These are phyloP conservation scores for Agaricales sp. DNA, from an alignment of 1,284 basidiomycete genomes.

Conservation along the genomic window DNA sequence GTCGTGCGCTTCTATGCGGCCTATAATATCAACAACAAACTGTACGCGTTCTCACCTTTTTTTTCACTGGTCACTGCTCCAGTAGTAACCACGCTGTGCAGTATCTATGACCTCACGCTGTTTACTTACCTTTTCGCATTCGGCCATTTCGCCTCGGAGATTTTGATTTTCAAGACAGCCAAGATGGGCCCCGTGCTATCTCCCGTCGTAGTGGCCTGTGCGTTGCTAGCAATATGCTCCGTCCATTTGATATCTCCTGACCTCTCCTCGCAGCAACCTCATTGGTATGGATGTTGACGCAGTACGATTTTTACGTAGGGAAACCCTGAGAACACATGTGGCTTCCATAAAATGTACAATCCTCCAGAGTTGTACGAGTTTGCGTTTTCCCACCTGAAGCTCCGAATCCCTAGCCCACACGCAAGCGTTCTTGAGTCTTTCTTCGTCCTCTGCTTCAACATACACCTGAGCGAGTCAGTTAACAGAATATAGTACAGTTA, in stretches of 20 bases:
- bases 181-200: constrained; percentile 55
- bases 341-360: too few relatives aligned
- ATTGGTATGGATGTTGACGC: constrained; percentile 73
- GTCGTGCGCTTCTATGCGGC: constrained; percentile 77
- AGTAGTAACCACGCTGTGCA: too few relatives aligned
- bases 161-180: constrained; percentile 76
- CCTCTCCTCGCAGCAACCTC: constrained; percentile 40
- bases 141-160: constrained; percentile 81
- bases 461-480: too few relatives aligned
- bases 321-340: background rate
- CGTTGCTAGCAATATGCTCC: constrained; percentile 22
- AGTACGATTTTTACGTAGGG: constrained; percentile 63
- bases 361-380: too few relatives aligned
- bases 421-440: too few relatives aligned
- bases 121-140: constrained; percentile 87
- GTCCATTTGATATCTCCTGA: constrained; percentile 1
- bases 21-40: constrained; percentile 74
- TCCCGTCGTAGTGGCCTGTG: constrained; percentile 84
- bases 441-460: too few relatives aligned
- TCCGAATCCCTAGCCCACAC: too few relatives aligned
- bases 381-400: too few relatives aligned
- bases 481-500: too few relatives aligned
- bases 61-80: too few relatives aligned
- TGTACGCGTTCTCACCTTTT: constrained; percentile 38
- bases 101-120: constrained; percentile 85